Evolutionary conservation across 1,139 yeast genomes (phyloP), one percentile per base, ranked within the genome.

Genomic region (Candida neerlandica): DNA sequence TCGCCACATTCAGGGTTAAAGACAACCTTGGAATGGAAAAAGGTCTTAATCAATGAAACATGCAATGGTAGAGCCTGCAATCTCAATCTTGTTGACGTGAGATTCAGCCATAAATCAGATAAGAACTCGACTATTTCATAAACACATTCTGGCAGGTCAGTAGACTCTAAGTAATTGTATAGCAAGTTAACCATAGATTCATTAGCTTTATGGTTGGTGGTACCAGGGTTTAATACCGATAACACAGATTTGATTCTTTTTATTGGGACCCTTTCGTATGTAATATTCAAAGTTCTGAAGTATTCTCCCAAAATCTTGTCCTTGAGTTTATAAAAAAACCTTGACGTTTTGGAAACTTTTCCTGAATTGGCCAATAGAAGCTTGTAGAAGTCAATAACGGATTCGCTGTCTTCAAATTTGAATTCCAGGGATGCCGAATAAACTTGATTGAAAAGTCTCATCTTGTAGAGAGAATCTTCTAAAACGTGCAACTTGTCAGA

Each of bases 31-130:
- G 62, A 56, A 41, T 63, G 58, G 30, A 61, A 75, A 3, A 85
- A 50, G 0, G 82, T 60, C 14, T 76, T 69, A 26, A 90, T 82
- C 30, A 86, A 71, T 0, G 63, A 53, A 15, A 80, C 60, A 55
- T 90, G 97, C 38, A 89, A 70, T 10, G 74, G 75, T 50, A 84
- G 79, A 56, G 89, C 95, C 49, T 80, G 80, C 48, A 89, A 72
- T 43, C 85, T 80, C 41, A 90, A 70, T 49, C 96, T 72, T 10
- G 84, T 85, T 1, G 80, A 75, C n/a, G 75, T 74, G 19, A 89
- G 60, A 23, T 76, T 77, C 5, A 69, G 69, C 95, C 96, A 89
- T 18, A 86, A 70, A 0, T 64, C 63, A 2, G 65, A 58, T 32
- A 80, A 55, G 26, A 77, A 66, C 3, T 64, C 63, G 7, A 71